Percentiles rank a stretch among this genome's conserved stretches.
These are phyloP conservation scores for Novymonas esmeraldas DNA, from an alignment of 208 protist species.

Conservation along the genomic window DNA sequence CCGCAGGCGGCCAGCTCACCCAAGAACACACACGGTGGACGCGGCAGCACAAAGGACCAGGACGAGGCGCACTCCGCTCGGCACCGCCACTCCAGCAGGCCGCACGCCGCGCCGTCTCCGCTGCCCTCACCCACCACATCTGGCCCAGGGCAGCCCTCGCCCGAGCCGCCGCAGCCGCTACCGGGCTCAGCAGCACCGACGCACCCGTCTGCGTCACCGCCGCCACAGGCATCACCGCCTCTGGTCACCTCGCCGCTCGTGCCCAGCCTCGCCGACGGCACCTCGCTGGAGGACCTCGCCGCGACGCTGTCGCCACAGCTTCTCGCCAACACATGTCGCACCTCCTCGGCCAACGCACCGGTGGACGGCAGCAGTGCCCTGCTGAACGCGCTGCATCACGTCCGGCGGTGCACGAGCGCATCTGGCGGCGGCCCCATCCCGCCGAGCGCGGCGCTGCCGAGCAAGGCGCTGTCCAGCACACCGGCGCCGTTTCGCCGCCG, in stretches of 20 bases:
- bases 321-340: slow-evolving; percentile 20
- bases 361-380: background rate
- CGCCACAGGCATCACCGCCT: background rate
- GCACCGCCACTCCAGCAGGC: background rate
- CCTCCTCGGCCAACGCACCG: background rate
- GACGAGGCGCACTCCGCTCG: background rate
- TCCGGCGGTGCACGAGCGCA: slow-evolving; percentile 25
- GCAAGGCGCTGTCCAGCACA: background rate
- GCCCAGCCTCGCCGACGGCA: background rate
- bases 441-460: background rate
- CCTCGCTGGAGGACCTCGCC: background rate
- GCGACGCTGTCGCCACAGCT: slow-evolving; percentile 17
- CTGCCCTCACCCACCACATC: background rate
- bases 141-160: background rate
- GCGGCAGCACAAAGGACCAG: too few species aligned
- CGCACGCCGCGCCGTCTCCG: background rate
- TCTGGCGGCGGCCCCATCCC: background rate
- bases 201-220: background rate
- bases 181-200: background rate
- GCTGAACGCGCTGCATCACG: slow-evolving; percentile 5
- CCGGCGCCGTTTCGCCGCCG: slow-evolving; percentile 18
- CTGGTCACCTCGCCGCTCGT: background rate
- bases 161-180: background rate
- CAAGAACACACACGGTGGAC: background rate
- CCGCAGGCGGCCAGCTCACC: background rate